Percentiles rank a stretch among this genome's conserved stretches.
Conservation (phyloP, 148 eudicot species). For the Persicaria maculosa region DNA sequence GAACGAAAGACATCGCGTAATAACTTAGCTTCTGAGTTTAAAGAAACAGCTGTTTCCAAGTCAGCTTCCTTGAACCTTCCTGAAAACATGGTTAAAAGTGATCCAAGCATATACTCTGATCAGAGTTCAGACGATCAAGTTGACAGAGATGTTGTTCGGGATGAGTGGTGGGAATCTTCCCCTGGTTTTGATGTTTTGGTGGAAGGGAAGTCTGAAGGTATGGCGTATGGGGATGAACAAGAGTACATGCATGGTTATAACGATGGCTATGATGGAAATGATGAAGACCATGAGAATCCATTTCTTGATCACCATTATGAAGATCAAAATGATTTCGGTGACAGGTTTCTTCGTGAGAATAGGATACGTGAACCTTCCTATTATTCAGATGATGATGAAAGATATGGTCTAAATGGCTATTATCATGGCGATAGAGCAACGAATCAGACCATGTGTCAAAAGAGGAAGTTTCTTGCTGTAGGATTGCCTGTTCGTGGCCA, state of each 20-base stretch:
- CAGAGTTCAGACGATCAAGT: conserved; percentile 43
- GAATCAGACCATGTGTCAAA: conserved; percentile 22
- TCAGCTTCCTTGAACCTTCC: conserved; percentile 20
- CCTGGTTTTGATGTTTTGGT: conserved; percentile 74
- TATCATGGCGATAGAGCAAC: conserved; percentile 20
- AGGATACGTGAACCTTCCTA: conserved; percentile 22
- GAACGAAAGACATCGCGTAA: conserved; percentile 22
- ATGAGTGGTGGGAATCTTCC: conserved; percentile 58
- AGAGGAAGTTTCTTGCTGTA: conserved; percentile 27
- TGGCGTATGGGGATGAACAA: conserved; percentile 35
- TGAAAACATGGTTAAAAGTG: conserved; percentile 23
- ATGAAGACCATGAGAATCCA: conserved; percentile 25
- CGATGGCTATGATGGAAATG: conserved; percentile 29
- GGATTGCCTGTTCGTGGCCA: conserved; percentile 23
- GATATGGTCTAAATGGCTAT: conserved; percentile 11
- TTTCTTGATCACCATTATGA: conserved; percentile 26
- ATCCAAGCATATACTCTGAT: conserved; percentile 33
- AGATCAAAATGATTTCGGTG: conserved; percentile 26
- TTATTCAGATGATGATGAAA: conserved; percentile 21
- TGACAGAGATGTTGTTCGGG: conserved; percentile 29
- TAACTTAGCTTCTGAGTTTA: conserved; percentile 20
- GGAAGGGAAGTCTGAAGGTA: conserved; percentile 34
- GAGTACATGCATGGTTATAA: conserved; percentile 20
- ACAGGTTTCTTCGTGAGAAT: conserved; percentile 16
- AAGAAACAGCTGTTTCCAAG: conserved; percentile 26